Conservation (phyloP, 1,284 basidiomycete species). For the Mycosarcoma mackinlayi region DNA sequence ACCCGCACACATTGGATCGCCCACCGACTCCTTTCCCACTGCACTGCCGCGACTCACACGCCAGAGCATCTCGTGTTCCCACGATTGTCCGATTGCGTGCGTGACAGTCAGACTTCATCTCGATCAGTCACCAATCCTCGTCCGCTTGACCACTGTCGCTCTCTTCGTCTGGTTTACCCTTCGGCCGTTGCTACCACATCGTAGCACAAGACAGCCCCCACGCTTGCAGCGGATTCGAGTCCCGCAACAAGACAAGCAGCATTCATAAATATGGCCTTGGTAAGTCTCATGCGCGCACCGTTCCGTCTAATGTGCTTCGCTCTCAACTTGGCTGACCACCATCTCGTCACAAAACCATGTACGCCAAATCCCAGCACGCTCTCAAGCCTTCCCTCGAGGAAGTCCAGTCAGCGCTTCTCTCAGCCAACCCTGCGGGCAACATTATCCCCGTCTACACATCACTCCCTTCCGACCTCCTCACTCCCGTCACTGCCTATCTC, state of each 20-base stretch:
- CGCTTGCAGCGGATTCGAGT: conserved; percentile 3
- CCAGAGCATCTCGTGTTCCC: too few relatives aligned
- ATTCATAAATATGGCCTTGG: conserved; percentile 36
- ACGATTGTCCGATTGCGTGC: too few relatives aligned
- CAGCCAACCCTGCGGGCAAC: conserved; percentile 73
- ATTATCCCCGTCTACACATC: conserved; percentile 92
- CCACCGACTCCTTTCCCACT: too few relatives aligned
- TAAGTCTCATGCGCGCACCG: conserved; percentile 7
- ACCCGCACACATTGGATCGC: too few relatives aligned
- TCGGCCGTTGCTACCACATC: neutral
- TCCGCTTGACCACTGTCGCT: too few relatives aligned
- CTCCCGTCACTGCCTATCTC: conserved; percentile 96
- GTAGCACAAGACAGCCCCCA: neutral
- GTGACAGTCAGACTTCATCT: too few relatives aligned
- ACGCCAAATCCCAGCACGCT: conserved; percentile 23
- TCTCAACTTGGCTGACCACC: conserved; percentile 2
- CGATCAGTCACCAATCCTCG: too few relatives aligned
- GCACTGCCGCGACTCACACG: too few relatives aligned
- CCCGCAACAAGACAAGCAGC: conserved; percentile 10
- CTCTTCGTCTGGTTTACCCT: too few relatives aligned
- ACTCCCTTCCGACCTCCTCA: conserved; percentile 93
- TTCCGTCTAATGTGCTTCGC: too few relatives aligned
- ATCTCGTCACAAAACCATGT: conserved; percentile 3
- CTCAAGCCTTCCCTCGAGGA: conserved; percentile 58
- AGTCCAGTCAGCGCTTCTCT: conserved; percentile 57